Conservation (phyloP, 106 monocot genomes). For the Vanilla planifolia region DNA sequence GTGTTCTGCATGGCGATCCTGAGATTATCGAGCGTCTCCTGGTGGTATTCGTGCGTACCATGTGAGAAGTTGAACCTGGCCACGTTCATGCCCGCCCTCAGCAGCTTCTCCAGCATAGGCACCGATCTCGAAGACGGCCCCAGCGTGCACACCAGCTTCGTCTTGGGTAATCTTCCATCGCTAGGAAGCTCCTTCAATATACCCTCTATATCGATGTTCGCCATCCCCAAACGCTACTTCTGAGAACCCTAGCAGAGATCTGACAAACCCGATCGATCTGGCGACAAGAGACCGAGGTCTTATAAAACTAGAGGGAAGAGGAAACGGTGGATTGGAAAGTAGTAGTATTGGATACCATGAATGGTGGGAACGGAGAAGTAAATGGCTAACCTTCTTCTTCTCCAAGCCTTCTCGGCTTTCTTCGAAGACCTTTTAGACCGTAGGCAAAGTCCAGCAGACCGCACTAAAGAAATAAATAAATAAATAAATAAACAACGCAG, state of each 20-base stretch:
- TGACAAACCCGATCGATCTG: neutral
- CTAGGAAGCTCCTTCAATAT: constrained; percentile 45
- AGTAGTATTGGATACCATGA: neutral
- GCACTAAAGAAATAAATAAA: no score
- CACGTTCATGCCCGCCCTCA: constrained; percentile 66
- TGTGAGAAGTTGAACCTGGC: constrained; percentile 75
- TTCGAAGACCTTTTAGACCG: no score
- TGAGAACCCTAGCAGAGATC: neutral
- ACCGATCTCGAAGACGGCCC: constrained; percentile 68
- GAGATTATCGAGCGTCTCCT: constrained; percentile 70
- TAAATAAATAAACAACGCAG: no score
- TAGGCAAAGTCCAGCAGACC: no score
- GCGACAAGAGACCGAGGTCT: neutral
- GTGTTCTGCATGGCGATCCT: constrained; percentile 53
- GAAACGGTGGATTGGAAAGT: no score
- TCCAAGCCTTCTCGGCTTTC: no score
- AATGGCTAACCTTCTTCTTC: no score
- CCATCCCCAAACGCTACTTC: constrained; percentile 17
- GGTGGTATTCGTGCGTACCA: constrained; percentile 62
- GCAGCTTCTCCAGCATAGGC: constrained; percentile 65
- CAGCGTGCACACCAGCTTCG: constrained; percentile 71
- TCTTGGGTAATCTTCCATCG: constrained; percentile 46
- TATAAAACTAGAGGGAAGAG: neutral
- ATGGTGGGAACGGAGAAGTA: no score
- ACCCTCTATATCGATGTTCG: constrained; percentile 53